Percentiles rank a stretch among this genome's conserved stretches.
Conservation (phyloP, 148 eudicot genomes). For the Vaccinium vitisidaea region DNA sequence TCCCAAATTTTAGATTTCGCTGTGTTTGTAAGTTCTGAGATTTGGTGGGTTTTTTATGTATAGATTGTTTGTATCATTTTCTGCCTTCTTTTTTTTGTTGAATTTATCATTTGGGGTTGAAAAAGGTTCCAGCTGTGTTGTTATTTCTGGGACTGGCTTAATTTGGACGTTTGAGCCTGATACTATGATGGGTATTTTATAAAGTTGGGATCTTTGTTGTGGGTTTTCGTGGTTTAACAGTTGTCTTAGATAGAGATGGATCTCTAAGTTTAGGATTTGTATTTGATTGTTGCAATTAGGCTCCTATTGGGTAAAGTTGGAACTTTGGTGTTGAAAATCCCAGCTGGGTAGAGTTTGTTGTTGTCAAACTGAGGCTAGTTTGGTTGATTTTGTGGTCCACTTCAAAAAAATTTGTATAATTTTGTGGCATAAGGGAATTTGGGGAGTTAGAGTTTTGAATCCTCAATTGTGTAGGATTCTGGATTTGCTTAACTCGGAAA, state of each 20-base stretch:
- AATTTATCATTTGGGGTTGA: background rate
- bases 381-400: background rate
- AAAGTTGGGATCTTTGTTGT: constrained; percentile 19
- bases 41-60: constrained; percentile 23
- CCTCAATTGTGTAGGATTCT: constrained; percentile 9
- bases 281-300: background rate
- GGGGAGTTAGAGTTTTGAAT: constrained; percentile 2
- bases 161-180: constrained; percentile 13
- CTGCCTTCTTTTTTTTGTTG: background rate
- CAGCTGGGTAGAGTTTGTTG: background rate
- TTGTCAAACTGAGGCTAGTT: background rate
- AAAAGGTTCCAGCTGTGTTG: background rate
- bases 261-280: background rate
- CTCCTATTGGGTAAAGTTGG: background rate
- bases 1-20: constrained; percentile 20
- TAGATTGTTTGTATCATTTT: background rate
- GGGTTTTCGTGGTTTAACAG: background rate
- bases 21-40: constrained; percentile 9
- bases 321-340: background rate
- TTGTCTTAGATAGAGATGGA: background rate
- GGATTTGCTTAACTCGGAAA: background rate
- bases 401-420: background rate
- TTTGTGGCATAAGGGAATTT: background rate
- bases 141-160: background rate
- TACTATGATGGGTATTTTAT: constrained; percentile 25